Conservation (phyloP, 1,284 basidiomycete species). For the Pterulicium gracile region DNA sequence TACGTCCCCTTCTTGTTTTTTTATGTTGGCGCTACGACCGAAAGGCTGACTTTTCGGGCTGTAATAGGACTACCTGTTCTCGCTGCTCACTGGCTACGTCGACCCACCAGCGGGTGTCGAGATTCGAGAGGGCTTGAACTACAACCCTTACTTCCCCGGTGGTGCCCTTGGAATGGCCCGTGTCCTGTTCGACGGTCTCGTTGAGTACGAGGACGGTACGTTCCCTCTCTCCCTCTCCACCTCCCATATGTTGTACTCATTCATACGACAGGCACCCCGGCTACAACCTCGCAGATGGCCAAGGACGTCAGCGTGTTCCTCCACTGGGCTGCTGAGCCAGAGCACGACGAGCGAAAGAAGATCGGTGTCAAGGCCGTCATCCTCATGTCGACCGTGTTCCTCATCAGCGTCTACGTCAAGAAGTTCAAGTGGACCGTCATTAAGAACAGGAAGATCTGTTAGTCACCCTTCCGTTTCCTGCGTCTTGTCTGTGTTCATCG, state of each 20-base stretch:
- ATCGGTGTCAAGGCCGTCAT: conserved; percentile 91
- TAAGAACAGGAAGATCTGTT: conserved; percentile 88
- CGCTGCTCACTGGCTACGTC: conserved; percentile 93
- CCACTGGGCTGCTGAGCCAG: conserved; percentile 92
- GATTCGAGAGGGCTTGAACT: conserved; percentile 95
- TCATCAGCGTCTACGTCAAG: conserved; percentile 84
- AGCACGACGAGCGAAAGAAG: conserved; percentile 97
- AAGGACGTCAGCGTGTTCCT: conserved; percentile 98
- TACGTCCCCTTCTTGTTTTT: conserved; percentile 29
- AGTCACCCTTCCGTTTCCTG: no score
- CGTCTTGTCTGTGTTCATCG: no score
- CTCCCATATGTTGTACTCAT: conserved; percentile 3
- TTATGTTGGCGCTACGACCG: not conserved
- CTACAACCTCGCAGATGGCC: conserved; percentile 98
- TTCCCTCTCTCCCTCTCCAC: conserved; percentile 2
- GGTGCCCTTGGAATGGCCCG: conserved; percentile 98
- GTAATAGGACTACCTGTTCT: conserved; percentile 89
- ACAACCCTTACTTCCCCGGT: conserved; percentile 97
- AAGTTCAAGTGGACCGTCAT: conserved; percentile 90
- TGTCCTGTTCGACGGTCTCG: conserved; percentile 89
- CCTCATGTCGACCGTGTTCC: conserved; percentile 75
- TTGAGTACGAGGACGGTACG: conserved; percentile 88
- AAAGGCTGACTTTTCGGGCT: conserved; percentile 2
- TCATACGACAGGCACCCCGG: conserved; percentile 69
- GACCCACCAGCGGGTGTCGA: conserved; percentile 96